Evolutionary conservation across 371 early-diverging fungal genomes (phyloP), one percentile per base, ranked within the genome.

Genomic region (Rozella allomycis): DNA sequence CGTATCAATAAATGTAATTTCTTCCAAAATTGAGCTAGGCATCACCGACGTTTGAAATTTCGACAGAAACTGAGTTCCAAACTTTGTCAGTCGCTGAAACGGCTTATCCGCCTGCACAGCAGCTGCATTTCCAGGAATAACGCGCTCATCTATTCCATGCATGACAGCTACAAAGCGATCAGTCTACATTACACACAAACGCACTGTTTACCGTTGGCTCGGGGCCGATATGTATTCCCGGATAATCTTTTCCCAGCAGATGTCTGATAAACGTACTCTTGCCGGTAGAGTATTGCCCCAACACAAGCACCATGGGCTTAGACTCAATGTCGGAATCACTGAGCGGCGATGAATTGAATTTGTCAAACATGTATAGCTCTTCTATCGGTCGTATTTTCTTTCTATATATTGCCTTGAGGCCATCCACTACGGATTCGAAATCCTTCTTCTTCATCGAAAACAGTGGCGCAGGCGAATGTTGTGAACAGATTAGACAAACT

Each of bases 121-220:
- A n/a, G 83, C 83, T 0, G 83, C 83, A 34, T 82, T 74, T 17
- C 84, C 84, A 0, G 82, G 84, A 26, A 83, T 78, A 17, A 78
- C 59, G 5, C 70, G 42, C 13, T 70, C 63, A 27, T 77, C 73
- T 0, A 50, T 37, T 0, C 78, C 78, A 30, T 61, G 42, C 78
- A 80, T 80, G 23, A 83, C 69, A 1, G 84, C 74, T 0, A 81
- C 70, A 37, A 83, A 83, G 5, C 74, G 43, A 46, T 83, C 84
- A 0, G 83, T 83, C 41, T 70, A 20, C 11, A 9, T 38, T 40
- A 37, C 42, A 10, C 16, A 16, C 23, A 42, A 23, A 4, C n/a
- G 4, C 26, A 22, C 3, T 13, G 16, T 51, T 21, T 45, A 67
- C 66, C 2, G 72, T 72, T n/a, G 81, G 82, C 38, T 82, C 83